Evolutionary conservation across 192 early-diverging fungal species (phyloP), one percentile per base, ranked within the genome.

Genomic region (Cetraspora pellucida): DNA sequence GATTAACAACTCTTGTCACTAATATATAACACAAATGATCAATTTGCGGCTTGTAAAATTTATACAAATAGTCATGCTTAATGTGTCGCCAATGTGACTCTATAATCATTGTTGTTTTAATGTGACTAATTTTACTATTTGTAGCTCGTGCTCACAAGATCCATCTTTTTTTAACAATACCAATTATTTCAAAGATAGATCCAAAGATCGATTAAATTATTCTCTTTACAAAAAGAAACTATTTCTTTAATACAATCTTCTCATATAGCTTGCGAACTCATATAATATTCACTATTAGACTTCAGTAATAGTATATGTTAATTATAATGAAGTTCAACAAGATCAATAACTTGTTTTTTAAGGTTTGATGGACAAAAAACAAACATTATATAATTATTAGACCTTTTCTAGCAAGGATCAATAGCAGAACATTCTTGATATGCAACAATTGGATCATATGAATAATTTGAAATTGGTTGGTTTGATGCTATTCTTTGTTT

Each of bases 51-150:
- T 65, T 37, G 44, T 66, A 7, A 44, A 66, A 66, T 31, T 46
- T 30, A n/a, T 66, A 66, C 28, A 66, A 43, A 66, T 66, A 44
- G 17, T 66, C 64, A 37, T 44, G 64, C 37, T 66, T 66, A 45
- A 66, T 43, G 14, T n/a, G 37, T 37, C 44, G 14, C 31, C 37
- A 66, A 66, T 3, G 5, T 66, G 64, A 37, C 21, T 66, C 30
- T 14, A 66, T 11, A 10, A 66, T 37, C 64, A 66, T 66, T 17
- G 31, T 37, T 37, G 31, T 37, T 37, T 37, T 37, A 37, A 37
- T 37, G 5, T 37, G 5, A 37, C 44, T 43, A 46, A 66, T 44
- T 16, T 37, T 43, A 37, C n/a, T n/a, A 66, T 66, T 66, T 11
- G 64, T 16, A 31, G 37, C 19, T 1, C 9, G 1, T 45, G 64